Evolutionary conservation across 1,284 basidiomycete species (phyloP), one percentile per base, ranked within the genome.

Genomic region (Thecaphora thlaspeos): DNA sequence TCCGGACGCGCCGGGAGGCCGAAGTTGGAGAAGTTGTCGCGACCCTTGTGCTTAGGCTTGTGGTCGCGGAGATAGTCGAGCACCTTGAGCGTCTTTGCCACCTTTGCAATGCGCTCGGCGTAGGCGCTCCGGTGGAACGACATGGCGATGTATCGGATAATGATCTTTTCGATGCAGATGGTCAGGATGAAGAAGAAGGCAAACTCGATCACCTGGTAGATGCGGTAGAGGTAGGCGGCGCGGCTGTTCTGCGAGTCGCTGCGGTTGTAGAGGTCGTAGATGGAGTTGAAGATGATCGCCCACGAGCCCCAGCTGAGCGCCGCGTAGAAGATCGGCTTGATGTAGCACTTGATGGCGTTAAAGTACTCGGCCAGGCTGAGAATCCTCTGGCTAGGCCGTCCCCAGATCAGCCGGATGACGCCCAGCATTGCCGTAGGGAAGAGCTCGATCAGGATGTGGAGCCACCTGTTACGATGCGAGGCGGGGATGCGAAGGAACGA

Each of bases 41-140:
- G 75, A 19, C 73, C 48, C 26, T 63, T 59, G 39, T 54, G 52
- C 58, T 85, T 86, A n/a, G 88, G 88, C 36, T 84, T 84, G 77
- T 87, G 87, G 54, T 83, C 80, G 38, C 87, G 84, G 30, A 90
- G 82, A 63, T 82, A 82, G 77, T 90, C 88, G 51, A 90, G 83
- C 32, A 84, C 84, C 19, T 77, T 76, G 22, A 89, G 82, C 3
- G 85, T 81, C 45, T 81, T 78, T 42, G 81, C 80, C 2, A 88
- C 81, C 19, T 81, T 79, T 11, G 84, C 82, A 15, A 89, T 81
- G 47, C 88, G 87, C 34, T 90, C 88, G 58, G 83, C 83, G 72
- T 86, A 90, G 14, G 88, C 88, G 9, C 84, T 86, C 41, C 81
- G 83, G 73, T 90, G 88, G 79, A 90, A 90, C 18, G 61, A 63